Base-by-base conservation (phyloP, 306 rosid genomes). In the Trifolium dubium region DNA sequence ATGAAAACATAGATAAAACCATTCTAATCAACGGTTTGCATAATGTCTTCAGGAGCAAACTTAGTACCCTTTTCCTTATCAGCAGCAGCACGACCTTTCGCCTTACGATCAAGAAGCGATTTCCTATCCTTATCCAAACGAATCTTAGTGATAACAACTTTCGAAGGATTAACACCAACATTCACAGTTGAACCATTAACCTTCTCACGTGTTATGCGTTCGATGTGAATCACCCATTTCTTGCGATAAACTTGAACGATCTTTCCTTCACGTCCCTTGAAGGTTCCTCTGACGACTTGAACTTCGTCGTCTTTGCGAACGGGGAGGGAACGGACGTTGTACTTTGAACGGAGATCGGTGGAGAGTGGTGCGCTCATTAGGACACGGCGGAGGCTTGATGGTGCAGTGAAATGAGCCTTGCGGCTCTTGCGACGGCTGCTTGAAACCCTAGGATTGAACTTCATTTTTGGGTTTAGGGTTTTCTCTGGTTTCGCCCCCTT, bases 131-230 rank as follows among this genome's bases (percentile, higher is more conserved):
- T 93, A 58, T 93, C 98, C 73, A 93, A 77, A 32, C 92, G 79
- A 62, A 93, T 86, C 88, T 93, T 93, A 14, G 96, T 89, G 67
- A 93, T 78, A 8, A 93, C 81, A 4, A 84, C 89, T 79, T 93
- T 93, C 0, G 97, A 91, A 0, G 98, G 94, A 75, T 91, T 76
- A 79, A 93, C 79, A 4, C 98, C 98, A 5, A 93, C 97, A 35
- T 93, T 93, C 13, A 94, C 98, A n/a, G 98, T 94, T 5, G 94
- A 88, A 0, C 98, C 98, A 31, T 91, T 94, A 0, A 94, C 98
- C 89, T 94, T 94, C 85, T 94, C 98, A 0, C 98, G 88, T 0
- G 98, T 94, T 39, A 94, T 89, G 6, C 98, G 87, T 73, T 94
- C 98, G 55, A 94, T 83, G 86, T 94, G 98, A 73, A 94, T 91